Conservation (phyloP, 805 yeast genomes). For the Jamesozyma spencerorum region DNA sequence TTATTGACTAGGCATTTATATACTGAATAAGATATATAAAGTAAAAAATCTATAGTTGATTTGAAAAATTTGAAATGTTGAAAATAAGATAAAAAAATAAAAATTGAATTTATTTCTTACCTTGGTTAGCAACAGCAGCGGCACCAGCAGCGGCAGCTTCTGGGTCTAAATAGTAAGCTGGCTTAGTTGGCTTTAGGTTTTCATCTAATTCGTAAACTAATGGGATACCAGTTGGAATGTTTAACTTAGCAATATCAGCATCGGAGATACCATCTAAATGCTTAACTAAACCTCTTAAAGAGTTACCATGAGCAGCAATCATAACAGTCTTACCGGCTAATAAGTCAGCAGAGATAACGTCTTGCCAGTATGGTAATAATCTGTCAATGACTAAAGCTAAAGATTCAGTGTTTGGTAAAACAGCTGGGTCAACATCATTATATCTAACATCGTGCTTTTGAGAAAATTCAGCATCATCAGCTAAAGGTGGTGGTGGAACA, state of each 20-base stretch:
- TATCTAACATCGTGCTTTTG: conserved; percentile 84
- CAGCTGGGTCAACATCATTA: conserved; percentile 71
- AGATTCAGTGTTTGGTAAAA: conserved; percentile 89
- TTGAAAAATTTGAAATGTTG: no score
- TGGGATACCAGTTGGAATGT: conserved; percentile 98
- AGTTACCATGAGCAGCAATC: conserved; percentile 97
- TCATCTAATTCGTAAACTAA: conserved; percentile 92
- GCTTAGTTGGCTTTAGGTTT: conserved; percentile 78
- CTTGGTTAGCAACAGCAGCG: conserved; percentile 97
- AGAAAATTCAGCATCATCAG: conserved; percentile 67
- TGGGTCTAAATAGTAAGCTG: conserved; percentile 94
- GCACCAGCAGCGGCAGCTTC: conserved; percentile 99
- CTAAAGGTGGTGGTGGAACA: conserved; percentile 89
- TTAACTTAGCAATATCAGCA: conserved; percentile 83
- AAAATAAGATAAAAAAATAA: no score
- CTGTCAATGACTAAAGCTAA: conserved; percentile 92
- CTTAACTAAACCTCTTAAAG: conserved; percentile 92
- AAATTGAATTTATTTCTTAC: conserved; percentile 47
- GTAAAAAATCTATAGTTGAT: conserved; percentile 6
- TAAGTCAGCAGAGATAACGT: conserved; percentile 76
- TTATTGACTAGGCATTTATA: conserved; percentile 1
- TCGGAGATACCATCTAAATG: conserved; percentile 90
- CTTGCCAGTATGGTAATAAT: conserved; percentile 94
- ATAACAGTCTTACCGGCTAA: conserved; percentile 82
- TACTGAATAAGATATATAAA: conserved; percentile 3